Base-by-base conservation (phyloP, 306 rosid genomes). In the Astragalus membranaceus region DNA sequence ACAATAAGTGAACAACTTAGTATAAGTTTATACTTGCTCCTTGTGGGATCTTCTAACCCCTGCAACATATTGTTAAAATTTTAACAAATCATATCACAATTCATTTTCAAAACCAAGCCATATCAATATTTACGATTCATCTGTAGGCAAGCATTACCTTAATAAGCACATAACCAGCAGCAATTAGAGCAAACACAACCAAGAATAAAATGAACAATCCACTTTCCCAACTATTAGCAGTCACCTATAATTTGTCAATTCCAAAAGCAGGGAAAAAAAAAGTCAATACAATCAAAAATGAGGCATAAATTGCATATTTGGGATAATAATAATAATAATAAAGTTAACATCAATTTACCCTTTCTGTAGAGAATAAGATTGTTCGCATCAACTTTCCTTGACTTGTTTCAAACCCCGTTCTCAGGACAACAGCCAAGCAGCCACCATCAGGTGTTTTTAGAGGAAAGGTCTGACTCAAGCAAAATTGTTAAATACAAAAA, bases 191-290 rank as follows among this genome's bases (percentile, higher is more conserved):
- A 82, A 95, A 95, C 70, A 95, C 82, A 62, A 91, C 97, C 86
- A 95, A 78, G 86, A 95, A 95, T 56, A 89, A 68, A 74, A 95
- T 95, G 84, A 95, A 95, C 67, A 95, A 75, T 73, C 97, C 97
- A 86, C 99, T 95, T 88, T 95, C 99, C 99, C 99, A 95, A 84
- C 99, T 95, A 88, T 91, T 95, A 66, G 99, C 99, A 70, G 99
- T 95, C 69, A 95, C 99, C 99, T 95, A 75, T 8, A 41, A 50
- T 29, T 65, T 26, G 56, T 15, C 44, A 70, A 48, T 20, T 35
- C 60, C 77, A 6, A 76, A 67, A 70, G 36, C 41, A 72, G 62
- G 49, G 15, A 9, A 64, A 47, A 9, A 64, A 47, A 33, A 35
- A 51, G 49, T 35, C 32, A 68, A 54, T 46, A 17, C 59, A 61